phyloP scores from a whole-genome alignment of 257 asterid species.

The Fraxinus cuspidata region DNA sequence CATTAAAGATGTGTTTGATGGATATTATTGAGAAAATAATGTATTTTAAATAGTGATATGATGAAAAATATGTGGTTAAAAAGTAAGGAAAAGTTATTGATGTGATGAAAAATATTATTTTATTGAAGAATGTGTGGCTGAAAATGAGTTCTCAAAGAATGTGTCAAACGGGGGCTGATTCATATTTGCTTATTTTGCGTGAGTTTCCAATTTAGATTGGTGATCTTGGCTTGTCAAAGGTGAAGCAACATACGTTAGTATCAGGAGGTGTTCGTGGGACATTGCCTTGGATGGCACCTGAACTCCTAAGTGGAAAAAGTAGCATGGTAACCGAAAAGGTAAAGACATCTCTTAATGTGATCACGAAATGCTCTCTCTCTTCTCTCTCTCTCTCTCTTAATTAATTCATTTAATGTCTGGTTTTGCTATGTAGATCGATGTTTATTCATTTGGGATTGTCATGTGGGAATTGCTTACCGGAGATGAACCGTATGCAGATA shows the following conservation, averaged over 20 bases:
- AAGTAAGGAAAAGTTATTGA: no score
- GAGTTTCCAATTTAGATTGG: conserved; percentile 63
- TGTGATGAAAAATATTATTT: no score
- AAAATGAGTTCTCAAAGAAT: no score
- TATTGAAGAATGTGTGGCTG: no score
- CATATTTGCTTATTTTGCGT: not conserved
- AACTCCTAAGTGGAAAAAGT: conserved; percentile 92
- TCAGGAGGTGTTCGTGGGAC: conserved; percentile 99
- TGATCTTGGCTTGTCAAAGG: conserved; percentile 95
- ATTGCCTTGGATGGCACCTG: conserved; percentile 99
- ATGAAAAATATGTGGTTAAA: no score
- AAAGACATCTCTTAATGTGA: not conserved
- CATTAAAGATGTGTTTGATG: no score
- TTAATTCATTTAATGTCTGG: conserved; percentile 1
- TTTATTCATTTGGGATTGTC: conserved; percentile 90
- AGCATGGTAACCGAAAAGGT: conserved; percentile 98
- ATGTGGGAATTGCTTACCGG: conserved; percentile 99
- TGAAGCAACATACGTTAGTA: conserved; percentile 79
- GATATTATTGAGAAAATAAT: no score
- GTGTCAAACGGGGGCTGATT: no score
- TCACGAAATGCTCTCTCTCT: not conserved
- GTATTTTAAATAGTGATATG: no score
- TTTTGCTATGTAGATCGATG: conserved; percentile 69
- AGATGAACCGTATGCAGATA: conserved; percentile 92
- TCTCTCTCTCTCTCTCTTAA: not conserved